Evolutionary conservation across 2,329 filamentous ascomycete species (phyloP), one percentile per base, ranked within the genome.

Genomic region (Apiospora kogelbergensis): DNA sequence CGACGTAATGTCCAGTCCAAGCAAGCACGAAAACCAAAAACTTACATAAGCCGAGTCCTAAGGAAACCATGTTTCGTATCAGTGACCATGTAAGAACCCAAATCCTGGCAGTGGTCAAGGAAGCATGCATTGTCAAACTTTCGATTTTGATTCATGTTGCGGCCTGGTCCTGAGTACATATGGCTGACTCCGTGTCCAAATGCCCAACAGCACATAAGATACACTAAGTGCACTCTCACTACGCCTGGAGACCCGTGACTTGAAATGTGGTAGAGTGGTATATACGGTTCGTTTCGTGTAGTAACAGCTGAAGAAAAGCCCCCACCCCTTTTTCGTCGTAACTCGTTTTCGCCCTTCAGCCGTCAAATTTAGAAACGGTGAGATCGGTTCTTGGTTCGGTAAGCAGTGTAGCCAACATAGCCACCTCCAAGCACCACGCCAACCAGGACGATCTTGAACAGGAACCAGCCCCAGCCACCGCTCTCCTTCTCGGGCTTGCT

Each of bases 351-450:
- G 63, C 69, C 78, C 13, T 60, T 37, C 7, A 11, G 17, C 53
- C 30, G 17, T 33, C 26, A 60, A 13, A 60, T 37, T 7, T 80
- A 90, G 75, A 89, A 90, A 40, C 88, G 83, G 78, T 88, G 86
- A 72, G 82, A 84, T 78, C 85, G 83, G 79, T 83, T 85, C 37
- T 86, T 90, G 72, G 91, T 81, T 78, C 95, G 88, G 83, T 93
- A 99, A 63, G 91, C 87, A 7, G 94, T 98, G 79, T 87, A 98
- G 37, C 94, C 95, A 60, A 94, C 89, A 79, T 98, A 99, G 5
- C 80, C 92, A 73, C 92, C 95, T 11, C 86, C 92, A 60, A 91
- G 75, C 20, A 90, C 88, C 40, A 90, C 79, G 72, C 92, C 84
- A 80, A 97, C 92, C 70, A 97, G 76, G 70, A 98, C 78, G 71